These are phyloP conservation scores for Cucumis cinereus DNA, from an alignment of 306 rosid genomes.

Conservation along the genomic window DNA sequence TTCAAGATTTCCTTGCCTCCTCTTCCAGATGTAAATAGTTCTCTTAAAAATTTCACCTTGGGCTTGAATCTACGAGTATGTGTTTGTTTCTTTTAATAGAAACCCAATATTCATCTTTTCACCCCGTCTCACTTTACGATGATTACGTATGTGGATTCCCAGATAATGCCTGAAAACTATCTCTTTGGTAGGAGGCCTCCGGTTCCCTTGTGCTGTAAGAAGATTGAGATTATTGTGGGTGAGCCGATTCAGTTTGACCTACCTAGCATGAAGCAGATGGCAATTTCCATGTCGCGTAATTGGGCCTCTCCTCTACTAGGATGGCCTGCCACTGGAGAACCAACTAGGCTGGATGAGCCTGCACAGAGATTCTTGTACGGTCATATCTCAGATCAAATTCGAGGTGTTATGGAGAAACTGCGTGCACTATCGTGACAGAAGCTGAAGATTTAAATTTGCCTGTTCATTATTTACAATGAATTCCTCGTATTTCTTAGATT, in stretches of 20 bases:
- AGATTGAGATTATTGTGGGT: slow-evolving; percentile 51
- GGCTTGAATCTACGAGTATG: neutral
- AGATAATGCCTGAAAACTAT: slow-evolving; percentile 87
- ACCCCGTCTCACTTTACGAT: slow-evolving; percentile 13
- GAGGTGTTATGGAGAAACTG: slow-evolving; percentile 48
- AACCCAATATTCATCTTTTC: slow-evolving; percentile 9
- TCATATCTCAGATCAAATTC: slow-evolving; percentile 56
- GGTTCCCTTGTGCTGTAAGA: slow-evolving; percentile 62
- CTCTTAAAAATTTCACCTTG: neutral
- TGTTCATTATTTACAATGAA: neutral
- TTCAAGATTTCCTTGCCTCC: neutral
- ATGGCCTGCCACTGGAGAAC: slow-evolving; percentile 37
- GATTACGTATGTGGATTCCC: slow-evolving; percentile 15
- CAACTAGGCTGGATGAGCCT: slow-evolving; percentile 59
- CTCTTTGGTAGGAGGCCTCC: slow-evolving; percentile 64
- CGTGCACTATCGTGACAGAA: slow-evolving; percentile 18
- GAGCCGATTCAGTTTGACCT: slow-evolving; percentile 73
- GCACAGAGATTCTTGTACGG: slow-evolving; percentile 59
- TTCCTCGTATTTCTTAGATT: neutral
- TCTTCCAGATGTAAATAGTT: neutral
- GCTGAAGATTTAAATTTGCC: slow-evolving; percentile 6
- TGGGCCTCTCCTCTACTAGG: slow-evolving; percentile 32
- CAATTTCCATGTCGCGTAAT: slow-evolving; percentile 32
- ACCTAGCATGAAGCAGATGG: slow-evolving; percentile 46
- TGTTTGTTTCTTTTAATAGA: neutral